Base-by-base conservation (phyloP, 768 basidiomycete species). In the Lyophyllum decastes region DNA sequence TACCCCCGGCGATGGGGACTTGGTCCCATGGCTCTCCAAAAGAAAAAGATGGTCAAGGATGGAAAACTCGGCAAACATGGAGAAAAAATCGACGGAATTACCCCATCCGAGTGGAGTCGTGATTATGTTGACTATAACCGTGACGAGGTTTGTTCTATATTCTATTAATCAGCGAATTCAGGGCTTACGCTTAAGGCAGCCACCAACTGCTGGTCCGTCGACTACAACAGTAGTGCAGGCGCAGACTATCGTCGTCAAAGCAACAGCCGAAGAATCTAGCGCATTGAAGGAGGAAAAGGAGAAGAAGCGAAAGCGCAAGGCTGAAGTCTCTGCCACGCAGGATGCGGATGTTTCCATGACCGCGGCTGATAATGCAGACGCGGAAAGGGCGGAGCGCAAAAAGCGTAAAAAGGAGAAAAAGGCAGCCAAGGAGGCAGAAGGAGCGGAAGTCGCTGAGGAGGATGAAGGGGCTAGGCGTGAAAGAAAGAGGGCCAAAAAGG, bases 1-100 rank as follows among this genome's bases (percentile, higher is more conserved):
- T 99, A 99, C 73, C 97, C 97, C 40, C 87, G 97, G 55, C 87
- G 95, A 61, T 98, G 97, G 97, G 97, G 97, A 49, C 84, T 98
- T 51, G 97, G 97, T n/a, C 97, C 97, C 21, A 86, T 95, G 73
- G 96, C 97, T 14, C 77, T 92, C 53, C 90, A 96, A 72, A 98
- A 98, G 83, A 99, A 98, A 81, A 97, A 96, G 74, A 81, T 99
- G 84, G 87, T 97, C 62, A 97, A 96, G 79, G 94, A 94, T n/a
- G 95, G 96, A 48, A 92, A 94, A 72, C 86, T 99, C 50, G 91
- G 95, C 67, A 98, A 94, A 75, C 90, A 94, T 70, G 97, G 97
- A 21, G 89, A 96, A 72, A 89, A 90, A 67, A 83, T 92, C 50
- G 86, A 90, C 1, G 90, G 92, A 41, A 84, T 88, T 45, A 99